phyloP scores from a whole-genome alignment of 1,284 basidiomycete species.

The Cutaneotrichosporon cavernicola region DNA sequence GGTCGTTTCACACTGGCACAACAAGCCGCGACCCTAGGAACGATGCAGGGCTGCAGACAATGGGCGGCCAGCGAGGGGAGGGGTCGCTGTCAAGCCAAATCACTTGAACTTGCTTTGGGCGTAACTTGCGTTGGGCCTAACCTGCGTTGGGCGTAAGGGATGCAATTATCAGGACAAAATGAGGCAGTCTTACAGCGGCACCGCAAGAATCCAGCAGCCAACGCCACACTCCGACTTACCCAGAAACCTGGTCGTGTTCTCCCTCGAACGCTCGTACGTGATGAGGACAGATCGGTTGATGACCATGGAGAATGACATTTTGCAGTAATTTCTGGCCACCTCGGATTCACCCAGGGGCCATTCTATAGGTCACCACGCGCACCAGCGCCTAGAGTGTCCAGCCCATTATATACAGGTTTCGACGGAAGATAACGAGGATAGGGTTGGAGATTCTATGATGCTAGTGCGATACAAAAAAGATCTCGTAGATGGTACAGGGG shows the following conservation, averaged over 20 bases:
- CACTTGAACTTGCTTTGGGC: neutral
- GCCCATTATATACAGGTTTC: neutral
- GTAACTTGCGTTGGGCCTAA: too few species aligned
- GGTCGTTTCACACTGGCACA: neutral
- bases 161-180: neutral
- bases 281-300: neutral
- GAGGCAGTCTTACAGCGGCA: neutral
- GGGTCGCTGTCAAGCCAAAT: neutral
- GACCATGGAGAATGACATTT: neutral
- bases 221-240: too few species aligned
- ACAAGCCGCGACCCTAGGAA: neutral
- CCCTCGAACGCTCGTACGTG: too few species aligned
- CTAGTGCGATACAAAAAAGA: constrained; percentile 4
- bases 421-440: neutral
- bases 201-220: neutral
- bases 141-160: neutral
- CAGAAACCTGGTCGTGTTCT: too few species aligned
- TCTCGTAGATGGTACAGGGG: neutral
- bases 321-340: neutral
- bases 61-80: neutral
- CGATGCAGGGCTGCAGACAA: neutral
- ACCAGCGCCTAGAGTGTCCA: neutral
- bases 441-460: constrained; percentile 4
- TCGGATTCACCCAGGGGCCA: neutral
- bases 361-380: neutral